Base-by-base conservation (phyloP, 139 green algal species). In the Chlorella vulgaris region DNA sequence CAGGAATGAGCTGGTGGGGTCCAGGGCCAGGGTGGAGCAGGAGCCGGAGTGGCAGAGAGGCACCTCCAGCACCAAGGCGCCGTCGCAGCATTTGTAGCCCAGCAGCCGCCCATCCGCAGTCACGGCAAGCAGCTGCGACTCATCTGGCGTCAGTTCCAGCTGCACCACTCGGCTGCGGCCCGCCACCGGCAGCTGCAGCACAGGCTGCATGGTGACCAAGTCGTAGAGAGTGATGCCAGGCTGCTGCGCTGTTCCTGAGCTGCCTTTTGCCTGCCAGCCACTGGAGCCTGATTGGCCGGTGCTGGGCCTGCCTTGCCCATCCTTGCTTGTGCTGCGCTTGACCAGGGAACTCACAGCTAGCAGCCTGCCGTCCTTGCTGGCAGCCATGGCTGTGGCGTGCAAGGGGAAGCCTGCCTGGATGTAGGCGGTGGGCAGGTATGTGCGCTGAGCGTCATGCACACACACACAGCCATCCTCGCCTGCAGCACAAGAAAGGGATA, bases 401-500 rank as follows among this genome's bases (percentile, higher is more conserved):
- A 86, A 51, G 3, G 70, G 78, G 36, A 83, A 60, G 28, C 84
- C 83, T 0, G 87, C 83, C 6, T 81, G 78, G 28, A 93, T 71
- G 81, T 86, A 92, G 84, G 93, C 89, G 47, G 87, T 80, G 29
- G 90, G 90, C 47, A 87, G 65, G 84, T 93, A 93, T 61, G 76
- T 38, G 42, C 89, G 85, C 31, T 60, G 67, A 29, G 88, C 76
- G 43, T 94, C 91, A 84, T 94, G 94, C 29, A 93, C 88, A 5
- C 89, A 90, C 19, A 97, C 74, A 38, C 84, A 88, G 50, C 93
- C 93, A 53, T 96, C 93, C 15, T 68, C 26, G 1, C 90, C 85
- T 77, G 76, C 77, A 69, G 58, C 26, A 0, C 58, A 43, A 35
- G 73, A 24, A 31, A 38, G 1, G 18, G n/a, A 65, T 31, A 28